Evolutionary conservation across 139 green algal genomes (phyloP), one percentile per base, ranked within the genome.

Genomic region (Dunaliella primolecta): DNA sequence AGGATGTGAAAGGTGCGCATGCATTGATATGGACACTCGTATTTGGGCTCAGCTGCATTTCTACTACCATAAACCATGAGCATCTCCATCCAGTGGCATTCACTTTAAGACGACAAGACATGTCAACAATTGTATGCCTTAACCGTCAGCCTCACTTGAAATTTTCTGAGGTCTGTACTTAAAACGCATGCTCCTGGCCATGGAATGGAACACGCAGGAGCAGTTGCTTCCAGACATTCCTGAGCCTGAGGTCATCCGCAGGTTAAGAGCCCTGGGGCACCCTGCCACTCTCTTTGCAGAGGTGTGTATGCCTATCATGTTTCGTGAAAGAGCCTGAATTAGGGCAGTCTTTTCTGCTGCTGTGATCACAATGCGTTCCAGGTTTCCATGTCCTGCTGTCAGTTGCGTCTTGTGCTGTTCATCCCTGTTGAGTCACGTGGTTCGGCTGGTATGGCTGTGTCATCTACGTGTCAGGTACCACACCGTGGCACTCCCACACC

Each of bases 211-310:
- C 24, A 72, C 21, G 1, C 81, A 89, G 85, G 81, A 80, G 25
- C 72, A 85, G 29, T 72, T 80, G 32, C 85, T 86, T 0, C 80
- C 88, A 0, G 80, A 83, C 0, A 87, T 98, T 30, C 84, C 87
- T 0, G 76, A 38, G 1, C 89, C 91, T 74, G 95, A 99, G 83
- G 94, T 98, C 37, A 93, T 98, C 34, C 87, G 95, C 1, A 87
- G 96, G 15, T 93, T 99, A 64, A 82, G 97, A 0, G 84, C 91
- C 3, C 89, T 99, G 1, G 87, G 92, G 0, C 92, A 99, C 86
- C 97, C 97, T 0, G 92, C 91, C 3, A 98, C 94, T 0, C 88
- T 99, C 20, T 99, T 99, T 89, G 97, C 94, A 29, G 97, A 99
- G 91, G 93, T 90, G n/a, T 2, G 57, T 81, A 32, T 27, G 3